Evolutionary conservation across 192 early-diverging fungal species (phyloP).

Genomic region (Gonapodya prolifera): DNA sequence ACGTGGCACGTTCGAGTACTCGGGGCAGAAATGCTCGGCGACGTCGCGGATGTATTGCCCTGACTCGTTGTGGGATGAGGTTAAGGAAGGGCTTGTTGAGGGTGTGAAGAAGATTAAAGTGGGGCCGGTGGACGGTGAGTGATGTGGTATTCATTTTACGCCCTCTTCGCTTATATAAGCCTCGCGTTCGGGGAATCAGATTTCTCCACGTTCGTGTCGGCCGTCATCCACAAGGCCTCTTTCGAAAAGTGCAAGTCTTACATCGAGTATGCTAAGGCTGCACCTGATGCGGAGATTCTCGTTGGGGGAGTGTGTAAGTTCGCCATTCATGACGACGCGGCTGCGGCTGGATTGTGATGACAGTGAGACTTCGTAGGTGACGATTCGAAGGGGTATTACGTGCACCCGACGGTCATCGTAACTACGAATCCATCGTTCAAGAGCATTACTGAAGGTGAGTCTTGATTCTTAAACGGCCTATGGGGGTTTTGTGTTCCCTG

Average conservation of each 20-base stretch:
- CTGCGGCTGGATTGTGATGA: neutral
- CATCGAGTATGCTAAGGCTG: slow-evolving; percentile 68
- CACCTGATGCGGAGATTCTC: slow-evolving; percentile 66
- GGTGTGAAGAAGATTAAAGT: slow-evolving; percentile 66
- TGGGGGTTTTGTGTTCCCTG: too few relatives aligned
- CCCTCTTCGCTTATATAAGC: too few relatives aligned
- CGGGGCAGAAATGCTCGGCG: slow-evolving; percentile 98
- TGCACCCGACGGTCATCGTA: slow-evolving; percentile 81
- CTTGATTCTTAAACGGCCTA: too few relatives aligned
- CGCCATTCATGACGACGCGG: neutral
- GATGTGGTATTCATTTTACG: neutral
- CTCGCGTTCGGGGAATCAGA: slow-evolving; percentile 24
- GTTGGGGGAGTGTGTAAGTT: slow-evolving; percentile 73
- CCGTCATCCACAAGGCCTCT: slow-evolving; percentile 87
- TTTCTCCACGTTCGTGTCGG: slow-evolving; percentile 69
- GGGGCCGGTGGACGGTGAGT: slow-evolving; percentile 59
- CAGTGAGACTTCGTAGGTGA: neutral
- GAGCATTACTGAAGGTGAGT: slow-evolving; percentile 82
- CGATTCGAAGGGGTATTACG: slow-evolving; percentile 74
- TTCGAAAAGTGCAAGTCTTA: slow-evolving; percentile 88
- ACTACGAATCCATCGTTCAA: slow-evolving; percentile 70
- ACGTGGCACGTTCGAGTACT: slow-evolving; percentile 89
- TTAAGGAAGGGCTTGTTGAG: slow-evolving; percentile 46
- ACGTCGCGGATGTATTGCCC: slow-evolving; percentile 86
- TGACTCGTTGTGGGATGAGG: slow-evolving; percentile 63